Percentiles rank a stretch among this genome's conserved stretches.
Conservation (phyloP, 257 asterid species). For the Verbena officinalis region DNA sequence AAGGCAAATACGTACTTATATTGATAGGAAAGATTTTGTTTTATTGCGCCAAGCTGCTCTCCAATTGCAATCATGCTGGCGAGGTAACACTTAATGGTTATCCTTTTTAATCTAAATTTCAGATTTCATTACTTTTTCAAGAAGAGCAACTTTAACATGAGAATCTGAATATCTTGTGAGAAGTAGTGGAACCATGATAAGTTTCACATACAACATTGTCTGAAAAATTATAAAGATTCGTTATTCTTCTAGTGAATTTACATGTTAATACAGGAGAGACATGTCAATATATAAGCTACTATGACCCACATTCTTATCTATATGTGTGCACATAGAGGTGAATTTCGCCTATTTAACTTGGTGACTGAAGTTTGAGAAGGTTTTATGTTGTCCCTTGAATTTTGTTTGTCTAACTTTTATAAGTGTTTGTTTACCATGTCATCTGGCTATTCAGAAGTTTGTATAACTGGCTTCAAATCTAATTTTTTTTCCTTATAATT, state of each 20-base stretch:
- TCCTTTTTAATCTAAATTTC: slow-evolving; percentile 22
- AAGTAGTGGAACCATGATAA: slow-evolving; percentile 20
- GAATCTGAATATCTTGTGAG: slow-evolving; percentile 8
- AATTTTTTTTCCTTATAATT: slow-evolving; percentile 18
- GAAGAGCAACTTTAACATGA: slow-evolving; percentile 18
- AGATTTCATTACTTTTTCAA: slow-evolving; percentile 23
- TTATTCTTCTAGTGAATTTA: slow-evolving; percentile 7
- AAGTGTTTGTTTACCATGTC: slow-evolving; percentile 22
- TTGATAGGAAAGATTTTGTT: slow-evolving; percentile 85
- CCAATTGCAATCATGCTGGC: slow-evolving; percentile 95
- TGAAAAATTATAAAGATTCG: slow-evolving; percentile 9
- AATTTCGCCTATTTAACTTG: not conserved
- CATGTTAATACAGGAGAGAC: slow-evolving; percentile 19
- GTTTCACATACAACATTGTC: slow-evolving; percentile 15
- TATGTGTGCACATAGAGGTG: slow-evolving; percentile 7
- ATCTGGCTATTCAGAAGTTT: slow-evolving; percentile 21
- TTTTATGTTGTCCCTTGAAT: slow-evolving; percentile 10
- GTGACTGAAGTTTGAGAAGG: slow-evolving; percentile 22
- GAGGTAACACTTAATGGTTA: slow-evolving; percentile 59
- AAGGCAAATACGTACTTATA: slow-evolving; percentile 91
- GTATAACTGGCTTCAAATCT: not conserved
- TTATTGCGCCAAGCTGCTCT: slow-evolving; percentile 77
- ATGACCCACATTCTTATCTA: slow-evolving; percentile 2
- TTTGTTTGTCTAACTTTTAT: slow-evolving; percentile 22
- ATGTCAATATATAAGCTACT: not conserved